Evolutionary conservation across 2,329 filamentous ascomycete species (phyloP).

Genomic region (Fusarium nelsonii): DNA sequence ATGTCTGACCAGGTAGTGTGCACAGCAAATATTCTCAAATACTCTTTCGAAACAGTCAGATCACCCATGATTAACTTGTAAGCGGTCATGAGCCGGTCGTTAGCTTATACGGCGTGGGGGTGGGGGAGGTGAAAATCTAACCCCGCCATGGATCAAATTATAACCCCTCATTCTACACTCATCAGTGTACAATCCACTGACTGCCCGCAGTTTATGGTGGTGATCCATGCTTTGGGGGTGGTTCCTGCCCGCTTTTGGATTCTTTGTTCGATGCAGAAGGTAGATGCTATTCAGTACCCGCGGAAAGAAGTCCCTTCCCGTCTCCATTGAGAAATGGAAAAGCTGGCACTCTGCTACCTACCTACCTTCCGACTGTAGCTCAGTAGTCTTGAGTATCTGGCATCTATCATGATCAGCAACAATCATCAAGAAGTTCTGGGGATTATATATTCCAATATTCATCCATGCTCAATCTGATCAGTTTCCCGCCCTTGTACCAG

Average conservation of each 20-base stretch:
- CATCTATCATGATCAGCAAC: slow-evolving; percentile 18
- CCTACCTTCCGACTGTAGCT: background rate
- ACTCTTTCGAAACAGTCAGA: slow-evolving; percentile 1
- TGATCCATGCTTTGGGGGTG: slow-evolving; percentile 37
- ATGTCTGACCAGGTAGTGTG: background rate
- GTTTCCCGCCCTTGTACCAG: slow-evolving; percentile 23
- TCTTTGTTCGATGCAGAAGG: background rate
- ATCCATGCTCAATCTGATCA: background rate
- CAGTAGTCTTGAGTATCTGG: background rate
- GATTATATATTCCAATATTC: slow-evolving; percentile 13
- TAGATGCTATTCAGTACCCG: background rate
- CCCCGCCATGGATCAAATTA: slow-evolving; percentile 12
- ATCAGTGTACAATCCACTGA: background rate
- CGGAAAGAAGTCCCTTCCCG: background rate
- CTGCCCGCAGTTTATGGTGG: background rate
- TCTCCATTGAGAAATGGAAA: background rate
- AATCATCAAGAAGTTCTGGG: background rate
- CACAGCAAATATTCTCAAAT: background rate
- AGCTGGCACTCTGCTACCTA: background rate
- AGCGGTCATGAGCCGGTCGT: slow-evolving; percentile 22
- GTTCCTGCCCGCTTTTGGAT: slow-evolving; percentile 1
- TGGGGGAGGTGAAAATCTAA: slow-evolving; percentile 10
- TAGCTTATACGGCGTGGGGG: slow-evolving; percentile 24
- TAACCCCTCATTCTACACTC: slow-evolving; percentile 20
- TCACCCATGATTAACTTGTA: slow-evolving; percentile 11